Base-by-base conservation (phyloP, 371 early-diverging fungal genomes). In the Dinochytrium kinnereticum region DNA sequence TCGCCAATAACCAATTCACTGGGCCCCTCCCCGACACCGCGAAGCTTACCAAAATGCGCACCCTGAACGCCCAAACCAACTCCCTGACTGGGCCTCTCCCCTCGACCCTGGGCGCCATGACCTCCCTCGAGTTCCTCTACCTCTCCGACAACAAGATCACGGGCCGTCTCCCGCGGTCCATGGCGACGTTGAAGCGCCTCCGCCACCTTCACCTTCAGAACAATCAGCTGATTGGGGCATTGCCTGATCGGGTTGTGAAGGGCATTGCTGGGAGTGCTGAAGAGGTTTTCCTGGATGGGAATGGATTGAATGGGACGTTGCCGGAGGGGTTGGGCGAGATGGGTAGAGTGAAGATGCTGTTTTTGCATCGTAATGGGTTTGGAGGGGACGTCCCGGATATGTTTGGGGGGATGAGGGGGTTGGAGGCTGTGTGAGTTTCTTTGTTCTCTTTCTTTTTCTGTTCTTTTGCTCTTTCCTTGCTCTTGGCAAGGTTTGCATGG, bases 351-450 rank as follows among this genome's bases (percentile, higher is more conserved):
- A 33, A 38, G 39, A 36, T 31, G 37, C 10, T 70, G 31, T 57
- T 30, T 37, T 21, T 70, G 57, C 28, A 59, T 31, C 21, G 31
- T 38, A 70, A 70, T 31, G 36, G 40, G 37, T 38, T 70, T 30
- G 33, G 1, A 0, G 70, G 70, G 10, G 65, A 49, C 31, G 40
- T 74, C 34, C 75, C 75, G n/a, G 61, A 59, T 34, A 68, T 61
- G 65, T 34, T 74, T 30, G 13, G 28, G 70, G 50, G n/a, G 21
- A 24, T 74, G 24, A 61, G 28, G 44, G 1, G 37, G n/a, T 51
- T 74, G 64, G 65, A 69, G 31, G 24, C 53, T 37, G 50, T 39
- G 70, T 51, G 69, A 69, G 51, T 51, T 53, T 53, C 26, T 53
- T 53, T 53, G 10, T 53, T 53, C 26, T 53, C 26, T 53, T 53